These are phyloP conservation scores for Xanthoconium purpureum DNA, from an alignment of 768 basidiomycete species.

Conservation along the genomic window DNA sequence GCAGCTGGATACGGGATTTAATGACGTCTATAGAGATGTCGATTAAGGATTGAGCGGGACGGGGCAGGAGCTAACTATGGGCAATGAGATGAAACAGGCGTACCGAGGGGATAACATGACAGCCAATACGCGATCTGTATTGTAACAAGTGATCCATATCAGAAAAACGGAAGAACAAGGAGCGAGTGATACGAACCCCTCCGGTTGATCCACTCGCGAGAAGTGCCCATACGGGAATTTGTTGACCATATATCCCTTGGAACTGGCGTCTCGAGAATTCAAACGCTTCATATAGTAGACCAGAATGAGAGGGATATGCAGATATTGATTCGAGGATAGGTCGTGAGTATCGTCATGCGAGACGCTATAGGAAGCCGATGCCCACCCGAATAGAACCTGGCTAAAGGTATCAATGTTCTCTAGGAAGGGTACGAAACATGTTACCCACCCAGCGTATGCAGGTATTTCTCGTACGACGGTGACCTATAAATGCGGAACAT, in stretches of 20 bases:
- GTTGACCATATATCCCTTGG: slow-evolving; percentile 53
- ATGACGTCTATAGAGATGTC: slow-evolving; percentile 63
- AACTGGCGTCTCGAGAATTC: slow-evolving; percentile 88
- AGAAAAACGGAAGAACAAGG: neutral
- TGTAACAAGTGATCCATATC: neutral
- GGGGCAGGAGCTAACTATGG: neutral
- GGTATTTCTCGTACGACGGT: slow-evolving; percentile 94
- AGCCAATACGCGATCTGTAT: slow-evolving; percentile 62
- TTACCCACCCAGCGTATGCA: slow-evolving; percentile 76
- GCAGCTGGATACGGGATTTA: slow-evolving; percentile 87
- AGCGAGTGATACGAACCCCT: slow-evolving; percentile 50
- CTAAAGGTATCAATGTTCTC: neutral
- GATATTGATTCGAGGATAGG: neutral
- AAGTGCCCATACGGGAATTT: slow-evolving; percentile 82
- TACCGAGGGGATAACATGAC: slow-evolving; percentile 85
- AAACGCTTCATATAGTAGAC: slow-evolving; percentile 50
- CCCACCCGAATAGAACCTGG: slow-evolving; percentile 67
- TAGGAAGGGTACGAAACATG: neutral
- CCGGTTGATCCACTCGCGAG: slow-evolving; percentile 81
- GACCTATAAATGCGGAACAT: slow-evolving; percentile 44
- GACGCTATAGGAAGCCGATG: neutral
- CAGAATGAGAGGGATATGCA: neutral
- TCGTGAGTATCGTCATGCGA: neutral
- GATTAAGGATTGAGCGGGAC: neutral
- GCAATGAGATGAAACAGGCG: neutral